Conservation (phyloP, 306 rosid species). For the Rubus parviflorus region DNA sequence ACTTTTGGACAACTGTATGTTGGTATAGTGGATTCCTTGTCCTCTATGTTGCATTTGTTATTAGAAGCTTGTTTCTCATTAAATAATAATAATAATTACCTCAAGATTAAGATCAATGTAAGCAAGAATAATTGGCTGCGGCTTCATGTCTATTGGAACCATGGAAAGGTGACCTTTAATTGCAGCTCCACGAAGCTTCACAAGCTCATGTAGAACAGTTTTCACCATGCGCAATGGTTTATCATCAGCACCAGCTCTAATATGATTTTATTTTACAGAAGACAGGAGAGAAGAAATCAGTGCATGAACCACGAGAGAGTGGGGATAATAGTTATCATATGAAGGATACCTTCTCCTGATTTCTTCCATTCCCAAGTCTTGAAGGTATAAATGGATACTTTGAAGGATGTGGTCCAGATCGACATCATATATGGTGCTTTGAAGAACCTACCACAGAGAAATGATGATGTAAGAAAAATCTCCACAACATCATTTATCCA, state of each 20-base stretch:
- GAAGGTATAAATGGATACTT: slow-evolving; percentile 96
- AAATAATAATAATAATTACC: slow-evolving; percentile 39
- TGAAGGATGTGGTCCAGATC: slow-evolving; percentile 95
- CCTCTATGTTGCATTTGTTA: not conserved
- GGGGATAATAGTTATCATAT: not conserved
- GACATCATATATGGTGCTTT: slow-evolving; percentile 91
- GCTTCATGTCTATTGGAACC: slow-evolving; percentile 98
- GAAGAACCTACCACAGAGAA: slow-evolving; percentile 74
- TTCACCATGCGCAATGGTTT: slow-evolving; percentile 97
- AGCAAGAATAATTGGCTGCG: slow-evolving; percentile 98
- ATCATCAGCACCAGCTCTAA: slow-evolving; percentile 99
- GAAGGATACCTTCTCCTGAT: slow-evolving; percentile 80
- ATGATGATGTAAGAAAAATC: slow-evolving; percentile 14
- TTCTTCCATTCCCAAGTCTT: slow-evolving; percentile 99
- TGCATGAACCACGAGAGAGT: not conserved
- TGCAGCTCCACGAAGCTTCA: slow-evolving; percentile 99
- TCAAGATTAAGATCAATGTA: slow-evolving; percentile 98
- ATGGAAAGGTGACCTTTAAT: slow-evolving; percentile 98
- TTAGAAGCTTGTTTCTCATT: not conserved
- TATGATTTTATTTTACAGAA: slow-evolving; percentile 9
- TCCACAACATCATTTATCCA: not conserved
- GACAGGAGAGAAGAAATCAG: slow-evolving; percentile 18
- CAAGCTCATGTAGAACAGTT: slow-evolving; percentile 98
- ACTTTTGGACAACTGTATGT: no score
- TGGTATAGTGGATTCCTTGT: no score